Evolutionary conservation across 305 asterid species (phyloP), one percentile per base, ranked within the genome.

Genomic region (Fraxinus greggii): DNA sequence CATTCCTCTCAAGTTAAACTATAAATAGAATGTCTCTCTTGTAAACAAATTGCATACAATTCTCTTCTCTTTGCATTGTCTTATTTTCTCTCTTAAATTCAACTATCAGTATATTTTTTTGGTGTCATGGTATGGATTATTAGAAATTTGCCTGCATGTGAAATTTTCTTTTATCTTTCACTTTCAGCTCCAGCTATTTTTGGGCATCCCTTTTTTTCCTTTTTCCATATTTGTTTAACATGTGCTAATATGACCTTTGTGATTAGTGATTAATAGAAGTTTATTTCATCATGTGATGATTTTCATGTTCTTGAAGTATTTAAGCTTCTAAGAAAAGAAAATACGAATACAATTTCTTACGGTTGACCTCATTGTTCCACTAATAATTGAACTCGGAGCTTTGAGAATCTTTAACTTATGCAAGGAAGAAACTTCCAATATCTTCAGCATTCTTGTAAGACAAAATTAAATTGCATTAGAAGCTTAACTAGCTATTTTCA

Each of bases 21-120:
- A n/a, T n/a, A n/a, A n/a, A n/a, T n/a, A n/a, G n/a, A n/a, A n/a
- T n/a, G n/a, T n/a, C n/a, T n/a, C n/a, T n/a, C n/a, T n/a, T n/a
- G n/a, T n/a, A n/a, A n/a, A n/a, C n/a, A n/a, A n/a, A n/a, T n/a
- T n/a, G n/a, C n/a, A n/a, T n/a, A n/a, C n/a, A n/a, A n/a, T n/a
- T n/a, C n/a, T n/a, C n/a, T n/a, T n/a, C n/a, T n/a, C n/a, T n/a
- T n/a, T n/a, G n/a, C n/a, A n/a, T n/a, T n/a, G n/a, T n/a, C n/a
- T n/a, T n/a, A n/a, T n/a, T n/a, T n/a, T n/a, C n/a, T n/a, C n/a
- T n/a, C n/a, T n/a, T n/a, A n/a, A n/a, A n/a, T n/a, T n/a, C n/a
- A n/a, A n/a, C n/a, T n/a, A 83, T 94, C 99, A 84, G 98, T 93
- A 69, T 96, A 96, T 81, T 96, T 96, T 86, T 96, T 98, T 83